phyloP scores from a whole-genome alignment of 164 flowering plant species.

The Vitis riparia region DNA sequence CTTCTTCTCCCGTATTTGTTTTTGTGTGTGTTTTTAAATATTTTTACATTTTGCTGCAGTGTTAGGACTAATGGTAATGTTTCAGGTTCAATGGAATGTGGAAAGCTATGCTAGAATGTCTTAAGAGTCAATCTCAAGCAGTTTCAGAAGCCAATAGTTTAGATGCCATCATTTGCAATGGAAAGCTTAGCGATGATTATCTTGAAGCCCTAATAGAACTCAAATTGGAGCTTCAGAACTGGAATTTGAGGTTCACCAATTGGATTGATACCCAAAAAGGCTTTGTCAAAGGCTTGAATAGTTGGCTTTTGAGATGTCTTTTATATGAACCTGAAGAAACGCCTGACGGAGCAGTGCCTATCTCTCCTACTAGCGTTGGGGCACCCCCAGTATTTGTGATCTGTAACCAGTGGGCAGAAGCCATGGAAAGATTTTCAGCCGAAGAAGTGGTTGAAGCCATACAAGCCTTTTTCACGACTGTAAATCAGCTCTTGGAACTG shows the following conservation, averaged over 20 bases:
- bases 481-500: constrained; percentile 31
- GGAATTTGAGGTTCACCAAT: constrained; percentile 38
- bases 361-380: constrained; percentile 51
- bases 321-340: constrained; percentile 48
- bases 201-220: constrained; percentile 37
- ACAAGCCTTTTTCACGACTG: constrained; percentile 21
- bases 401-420: constrained; percentile 51
- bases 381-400: constrained; percentile 59
- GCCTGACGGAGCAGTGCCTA: constrained; percentile 41
- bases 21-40: no score
- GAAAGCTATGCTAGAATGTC: constrained; percentile 63
- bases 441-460: constrained; percentile 51
- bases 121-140: constrained; percentile 38
- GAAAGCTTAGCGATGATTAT: constrained; percentile 29
- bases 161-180: constrained; percentile 22
- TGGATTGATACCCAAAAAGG: constrained; percentile 53
- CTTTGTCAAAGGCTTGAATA: constrained; percentile 47
- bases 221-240: constrained; percentile 44
- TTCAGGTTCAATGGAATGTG: constrained; percentile 58
- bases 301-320: constrained; percentile 58
- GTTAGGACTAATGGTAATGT: background rate
- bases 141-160: constrained; percentile 41
- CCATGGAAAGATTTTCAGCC: constrained; percentile 43
- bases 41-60: no score
- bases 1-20: no score